Conservation (phyloP, 2,329 filamentous ascomycete genomes). For the Colletotrichum cuscutae region DNA sequence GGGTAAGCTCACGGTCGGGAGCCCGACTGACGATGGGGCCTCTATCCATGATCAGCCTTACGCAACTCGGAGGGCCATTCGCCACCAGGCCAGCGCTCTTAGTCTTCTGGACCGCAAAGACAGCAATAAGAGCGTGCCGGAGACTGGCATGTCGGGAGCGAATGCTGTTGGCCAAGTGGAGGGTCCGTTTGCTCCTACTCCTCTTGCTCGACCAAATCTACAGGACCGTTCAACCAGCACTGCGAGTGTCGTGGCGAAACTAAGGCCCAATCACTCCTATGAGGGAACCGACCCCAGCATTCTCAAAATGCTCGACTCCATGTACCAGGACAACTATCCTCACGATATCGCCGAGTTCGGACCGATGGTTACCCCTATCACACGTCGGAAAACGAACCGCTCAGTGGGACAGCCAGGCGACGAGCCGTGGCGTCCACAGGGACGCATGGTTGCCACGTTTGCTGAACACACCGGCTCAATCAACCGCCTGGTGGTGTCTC, state of each 20-base stretch:
- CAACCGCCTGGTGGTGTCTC: constrained; percentile 83
- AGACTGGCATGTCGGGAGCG: constrained; percentile 67
- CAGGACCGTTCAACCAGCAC: constrained; percentile 39
- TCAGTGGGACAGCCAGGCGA: constrained; percentile 62
- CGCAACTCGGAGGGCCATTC: constrained; percentile 57
- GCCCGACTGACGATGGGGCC: constrained; percentile 45
- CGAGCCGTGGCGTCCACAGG: constrained; percentile 83
- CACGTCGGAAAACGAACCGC: constrained; percentile 60
- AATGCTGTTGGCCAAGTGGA: constrained; percentile 71
- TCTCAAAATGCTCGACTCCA: constrained; percentile 80
- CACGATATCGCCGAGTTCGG: constrained; percentile 78
- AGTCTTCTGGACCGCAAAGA: constrained; percentile 69
- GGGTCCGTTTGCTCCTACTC: constrained; percentile 60
- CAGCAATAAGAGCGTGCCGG: constrained; percentile 66
- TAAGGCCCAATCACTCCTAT: constrained; percentile 77
- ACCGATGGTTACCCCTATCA: constrained; percentile 79
- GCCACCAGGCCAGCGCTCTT: constrained; percentile 68
- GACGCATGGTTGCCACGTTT: constrained; percentile 87
- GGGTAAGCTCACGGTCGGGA: constrained; percentile 39
- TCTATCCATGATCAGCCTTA: constrained; percentile 54
- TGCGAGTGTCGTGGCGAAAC: constrained; percentile 37
- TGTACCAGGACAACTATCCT: constrained; percentile 80
- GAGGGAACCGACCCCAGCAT: constrained; percentile 79
- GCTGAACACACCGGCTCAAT: constrained; percentile 87
- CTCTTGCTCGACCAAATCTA: constrained; percentile 45